phyloP scores from a whole-genome alignment of 352 stramenopile genomes.

The Peronosclerospora sorghi region DNA sequence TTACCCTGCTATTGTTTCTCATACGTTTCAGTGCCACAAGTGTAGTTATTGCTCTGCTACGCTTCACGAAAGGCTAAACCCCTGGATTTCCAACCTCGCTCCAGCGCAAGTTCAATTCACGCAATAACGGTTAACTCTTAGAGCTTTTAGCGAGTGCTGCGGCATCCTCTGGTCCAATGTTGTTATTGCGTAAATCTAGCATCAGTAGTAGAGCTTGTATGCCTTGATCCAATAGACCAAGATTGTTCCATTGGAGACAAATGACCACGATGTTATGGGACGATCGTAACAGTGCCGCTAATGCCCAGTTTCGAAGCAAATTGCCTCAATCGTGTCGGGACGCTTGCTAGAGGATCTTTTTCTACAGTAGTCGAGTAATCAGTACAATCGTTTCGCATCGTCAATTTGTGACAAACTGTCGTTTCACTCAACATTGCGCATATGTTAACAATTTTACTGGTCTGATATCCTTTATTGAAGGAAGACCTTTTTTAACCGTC shows the following conservation, averaged over 20 bases:
- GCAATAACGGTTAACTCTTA: conserved; percentile 52
- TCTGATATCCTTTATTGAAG: too few relatives aligned
- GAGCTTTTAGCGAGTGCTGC: conserved; percentile 42
- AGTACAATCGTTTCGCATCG: too few relatives aligned
- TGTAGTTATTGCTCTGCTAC: conserved; percentile 58
- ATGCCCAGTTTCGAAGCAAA: conserved; percentile 47
- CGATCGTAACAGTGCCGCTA: conserved; percentile 41
- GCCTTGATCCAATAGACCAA: conserved; percentile 63
- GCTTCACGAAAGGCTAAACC: conserved; percentile 58
- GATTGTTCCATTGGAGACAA: conserved; percentile 77
- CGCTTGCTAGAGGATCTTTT: conserved; percentile 24
- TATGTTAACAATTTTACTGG: too few relatives aligned
- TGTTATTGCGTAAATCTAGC: conserved; percentile 82
- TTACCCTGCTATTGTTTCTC: conserved; percentile 70
- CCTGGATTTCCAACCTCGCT: conserved; percentile 73
- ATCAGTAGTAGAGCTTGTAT: conserved; percentile 52
- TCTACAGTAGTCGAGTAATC: conserved; percentile 9
- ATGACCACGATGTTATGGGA: conserved; percentile 50
- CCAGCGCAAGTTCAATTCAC: conserved; percentile 69
- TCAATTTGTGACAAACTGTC: too few relatives aligned
- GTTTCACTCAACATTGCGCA: too few relatives aligned
- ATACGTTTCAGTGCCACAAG: conserved; percentile 52
- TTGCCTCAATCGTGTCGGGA: conserved; percentile 49
- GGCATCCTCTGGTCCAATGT: conserved; percentile 60
- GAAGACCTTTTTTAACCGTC: too few relatives aligned